Base-by-base conservation (phyloP, 2,329 filamentous ascomycete genomes). In the Fulvia fulva region DNA sequence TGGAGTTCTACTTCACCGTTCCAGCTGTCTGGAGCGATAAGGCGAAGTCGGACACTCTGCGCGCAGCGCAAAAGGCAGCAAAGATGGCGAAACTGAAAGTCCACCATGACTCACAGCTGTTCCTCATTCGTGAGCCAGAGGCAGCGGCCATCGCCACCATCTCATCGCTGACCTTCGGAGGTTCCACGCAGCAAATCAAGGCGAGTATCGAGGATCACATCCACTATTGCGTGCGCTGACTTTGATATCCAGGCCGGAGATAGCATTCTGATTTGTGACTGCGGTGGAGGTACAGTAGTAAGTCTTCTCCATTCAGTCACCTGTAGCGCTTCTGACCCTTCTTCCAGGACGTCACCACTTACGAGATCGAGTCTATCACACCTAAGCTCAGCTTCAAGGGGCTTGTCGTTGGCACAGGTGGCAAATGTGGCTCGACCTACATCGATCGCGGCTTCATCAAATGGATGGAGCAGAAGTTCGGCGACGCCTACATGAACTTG, bases 11-110 rank as follows among this genome's bases (percentile, higher is more conserved):
- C 56, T 78, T 92, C 56, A 91, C 89, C 0, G 89, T 88, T 49
- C 89, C 89, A 7, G 89, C 89, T 6, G 87, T 91, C 2, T 92
- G 89, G 89, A 88, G 85, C 23, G 89, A 92, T 70, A 83, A 86
- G 0, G 89, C 88, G 14, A 91, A 91, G 75, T 87, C 89, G 69
- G 88, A 87, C 7, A 92, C 89, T 1, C 73, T 90, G 34, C 82
- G 86, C 68, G 89, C 89, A 6, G 88, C 88, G 2, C 85, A 90
- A 73, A 78, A 84, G 50, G 89, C 89, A 0, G 89, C 88, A 3
- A 89, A 91, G 84, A 87, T 87, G 3, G 80, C 71, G 16, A 82
- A 86, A 51, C 84, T 91, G 59, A 85, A 88, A 74, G 14, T 23
- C 1, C 56, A 57, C 23, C 43, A 41, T 8, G 59, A 53, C 28